Evolutionary conservation across 257 asterid genomes (phyloP), one percentile per base, ranked within the genome.

Genomic region (Solanum rostratum): DNA sequence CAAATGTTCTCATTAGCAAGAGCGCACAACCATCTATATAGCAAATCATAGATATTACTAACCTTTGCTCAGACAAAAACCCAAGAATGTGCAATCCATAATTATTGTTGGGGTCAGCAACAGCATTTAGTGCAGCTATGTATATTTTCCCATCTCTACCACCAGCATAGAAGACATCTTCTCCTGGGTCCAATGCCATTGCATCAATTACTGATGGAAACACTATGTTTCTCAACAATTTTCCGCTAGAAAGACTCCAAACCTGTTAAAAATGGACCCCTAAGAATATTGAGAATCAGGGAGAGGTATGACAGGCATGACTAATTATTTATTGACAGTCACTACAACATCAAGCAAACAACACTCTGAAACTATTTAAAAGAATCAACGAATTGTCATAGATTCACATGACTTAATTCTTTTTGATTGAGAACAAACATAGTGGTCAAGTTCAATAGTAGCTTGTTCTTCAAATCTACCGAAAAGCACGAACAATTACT

Each of bases 91-190:
- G 93, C 20, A 60, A 37, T 73, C 95, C 98, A 81, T 90, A 91
- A 62, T 83, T 90, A 89, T 88, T 87, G 89, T 79, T 90, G 86
- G 91, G 84, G 85, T 88, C 83, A 24, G 76, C 90, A 60, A 88
- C 91, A 85, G 95, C 93, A 91, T 90, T 90, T 84, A 97, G 87
- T 84, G 92, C 93, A 52, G 90, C 97, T 70, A 93, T 91, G 88
- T 95, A 93, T 89, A 95, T 93, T 86, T 92, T 96, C 69, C 99
- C 99, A 90, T 96, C 98, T 89, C 97, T 91, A 76, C 97, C 93
- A 89, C 98, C 98, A 12, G 99, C 99, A 90, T 95, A 95, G 89
- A 96, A 95, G 85, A 91, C 93, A 65, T 91, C 92, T 90, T 95
- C 98, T 46, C 94, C 92, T 45, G 94, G 94, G 85, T 91, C 98